These are phyloP conservation scores for Metrosideros polymorpha DNA, from an alignment of 441 rosid species.

Conservation along the genomic window DNA sequence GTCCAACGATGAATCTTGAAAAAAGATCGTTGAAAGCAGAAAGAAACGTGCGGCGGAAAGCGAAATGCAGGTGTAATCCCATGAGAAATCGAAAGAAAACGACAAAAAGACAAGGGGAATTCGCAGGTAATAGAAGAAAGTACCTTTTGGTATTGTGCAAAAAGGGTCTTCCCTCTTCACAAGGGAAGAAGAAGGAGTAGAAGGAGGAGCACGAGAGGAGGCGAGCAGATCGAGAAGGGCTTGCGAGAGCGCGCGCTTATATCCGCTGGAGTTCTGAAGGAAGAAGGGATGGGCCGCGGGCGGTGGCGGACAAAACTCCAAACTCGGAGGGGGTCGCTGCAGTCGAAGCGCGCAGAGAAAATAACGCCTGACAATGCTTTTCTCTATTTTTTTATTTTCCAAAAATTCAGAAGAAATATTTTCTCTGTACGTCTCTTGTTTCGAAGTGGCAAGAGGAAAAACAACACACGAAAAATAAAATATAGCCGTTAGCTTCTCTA, in stretches of 20 bases:
- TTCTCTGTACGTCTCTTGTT: background rate
- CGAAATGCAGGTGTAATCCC: background rate
- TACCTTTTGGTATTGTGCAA: background rate
- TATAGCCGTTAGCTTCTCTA: background rate
- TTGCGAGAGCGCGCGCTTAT: background rate
- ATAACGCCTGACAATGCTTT: background rate
- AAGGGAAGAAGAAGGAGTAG: background rate
- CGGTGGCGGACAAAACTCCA: background rate
- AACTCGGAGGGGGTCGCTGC: background rate
- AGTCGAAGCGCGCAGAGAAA: background rate
- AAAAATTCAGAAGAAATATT: background rate
- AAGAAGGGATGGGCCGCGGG: background rate
- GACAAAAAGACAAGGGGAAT: background rate
- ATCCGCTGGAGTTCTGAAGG: too few species aligned
- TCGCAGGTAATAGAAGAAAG: background rate
- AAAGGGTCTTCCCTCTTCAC: background rate
- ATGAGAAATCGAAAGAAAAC: background rate
- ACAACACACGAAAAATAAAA: background rate
- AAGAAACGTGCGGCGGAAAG: background rate
- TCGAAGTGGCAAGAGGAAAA: background rate
- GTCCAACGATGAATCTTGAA: background rate
- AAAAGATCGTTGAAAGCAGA: background rate
- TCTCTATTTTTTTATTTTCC: background rate
- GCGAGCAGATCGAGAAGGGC: background rate
- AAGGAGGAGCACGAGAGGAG: background rate